Percentiles rank a stretch among this genome's conserved stretches.
Conservation (phyloP, 305 asterid species). For the Fraxinus floribunda region DNA sequence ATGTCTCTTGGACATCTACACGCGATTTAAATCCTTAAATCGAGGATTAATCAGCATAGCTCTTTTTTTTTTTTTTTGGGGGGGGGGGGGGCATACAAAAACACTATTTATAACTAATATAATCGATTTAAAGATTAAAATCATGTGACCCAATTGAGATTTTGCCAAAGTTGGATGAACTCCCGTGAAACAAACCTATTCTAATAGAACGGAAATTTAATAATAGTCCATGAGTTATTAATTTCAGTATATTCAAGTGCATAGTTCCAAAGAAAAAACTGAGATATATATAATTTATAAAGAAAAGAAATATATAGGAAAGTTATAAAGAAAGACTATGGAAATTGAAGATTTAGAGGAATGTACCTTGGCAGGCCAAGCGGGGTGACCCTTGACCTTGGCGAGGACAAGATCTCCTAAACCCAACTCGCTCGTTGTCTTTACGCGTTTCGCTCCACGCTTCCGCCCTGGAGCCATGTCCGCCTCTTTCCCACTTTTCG, state of each 20-base stretch:
- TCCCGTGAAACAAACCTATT: conserved; percentile 20
- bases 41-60: neutral
- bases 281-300: neutral
- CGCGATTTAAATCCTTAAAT: neutral
- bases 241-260: conserved; percentile 13
- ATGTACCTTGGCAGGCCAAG: conserved; percentile 92
- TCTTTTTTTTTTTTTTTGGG: too few relatives aligned
- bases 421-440: conserved; percentile 48
- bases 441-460: conserved; percentile 65
- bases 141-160: neutral
- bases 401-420: conserved; percentile 93
- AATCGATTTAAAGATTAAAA: neutral
- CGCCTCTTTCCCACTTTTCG: neutral
- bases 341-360: neutral
- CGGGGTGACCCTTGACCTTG: conserved; percentile 77
- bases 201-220: neutral
- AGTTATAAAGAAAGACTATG: neutral
- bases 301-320: neutral
- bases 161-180: neutral
- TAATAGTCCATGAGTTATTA: neutral
- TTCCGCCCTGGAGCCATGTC: conserved; percentile 78
- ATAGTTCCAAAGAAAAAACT: neutral
- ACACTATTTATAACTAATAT: neutral
- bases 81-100: neutral
- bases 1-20: neutral